Evolutionary conservation across 2,329 filamentous ascomycete genomes (phyloP).

Genomic region (Fusarium lyarnte): DNA sequence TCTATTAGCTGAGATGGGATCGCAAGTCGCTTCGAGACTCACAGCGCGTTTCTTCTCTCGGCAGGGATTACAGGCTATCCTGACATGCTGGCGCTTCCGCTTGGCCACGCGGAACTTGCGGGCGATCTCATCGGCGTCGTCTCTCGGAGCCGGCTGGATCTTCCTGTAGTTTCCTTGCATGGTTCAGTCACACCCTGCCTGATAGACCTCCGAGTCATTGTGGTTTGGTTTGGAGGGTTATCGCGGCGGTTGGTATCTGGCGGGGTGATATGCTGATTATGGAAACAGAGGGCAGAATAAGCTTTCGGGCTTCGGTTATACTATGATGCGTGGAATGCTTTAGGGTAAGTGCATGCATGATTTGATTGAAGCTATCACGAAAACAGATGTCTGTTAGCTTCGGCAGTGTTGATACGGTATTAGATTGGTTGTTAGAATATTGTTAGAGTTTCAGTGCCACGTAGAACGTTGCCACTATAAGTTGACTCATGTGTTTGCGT

Average conservation of each 20-base stretch:
- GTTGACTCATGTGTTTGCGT: not conserved
- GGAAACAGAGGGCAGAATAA: not conserved
- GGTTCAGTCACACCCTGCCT: not conserved
- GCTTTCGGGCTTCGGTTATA: not conserved
- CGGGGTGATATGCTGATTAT: not conserved
- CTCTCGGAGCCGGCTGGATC: constrained; percentile 4
- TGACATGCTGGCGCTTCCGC: constrained; percentile 6
- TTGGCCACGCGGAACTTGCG: not conserved
- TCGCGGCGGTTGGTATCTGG: not conserved
- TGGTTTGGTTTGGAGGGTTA: not conserved
- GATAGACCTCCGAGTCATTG: not conserved
- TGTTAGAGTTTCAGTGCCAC: not conserved
- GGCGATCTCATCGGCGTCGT: not conserved
- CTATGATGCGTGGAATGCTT: not conserved
- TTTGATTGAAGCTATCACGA: not conserved
- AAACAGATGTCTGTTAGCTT: not conserved
- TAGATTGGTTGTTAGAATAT: not conserved
- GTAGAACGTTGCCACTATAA: not conserved
- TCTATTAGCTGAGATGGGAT: not conserved
- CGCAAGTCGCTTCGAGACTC: not conserved
- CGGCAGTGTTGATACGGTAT: not conserved
- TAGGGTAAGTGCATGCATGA: not conserved
- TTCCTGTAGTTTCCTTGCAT: constrained; percentile 6
- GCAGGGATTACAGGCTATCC: constrained; percentile 15
- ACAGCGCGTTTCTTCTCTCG: constrained; percentile 12